Evolutionary conservation across 805 yeast species (phyloP).

Genomic region (Wickerhamiella australiensis): DNA sequence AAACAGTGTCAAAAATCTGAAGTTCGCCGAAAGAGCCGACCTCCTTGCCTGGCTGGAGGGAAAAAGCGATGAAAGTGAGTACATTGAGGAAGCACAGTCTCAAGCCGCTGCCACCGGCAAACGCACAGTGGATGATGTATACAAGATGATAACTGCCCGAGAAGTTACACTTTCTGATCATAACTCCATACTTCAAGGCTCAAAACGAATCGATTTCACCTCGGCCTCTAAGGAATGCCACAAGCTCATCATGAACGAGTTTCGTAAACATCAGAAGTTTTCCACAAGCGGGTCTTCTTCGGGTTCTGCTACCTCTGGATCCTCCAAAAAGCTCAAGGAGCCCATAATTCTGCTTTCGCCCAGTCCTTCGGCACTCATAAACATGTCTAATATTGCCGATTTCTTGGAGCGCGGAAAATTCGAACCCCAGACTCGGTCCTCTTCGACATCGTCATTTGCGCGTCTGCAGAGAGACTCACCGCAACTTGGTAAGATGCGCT

Average conservation of each 20-base stretch:
- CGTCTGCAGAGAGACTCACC: slow-evolving; percentile 46
- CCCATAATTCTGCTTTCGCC: slow-evolving; percentile 73
- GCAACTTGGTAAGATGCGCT: slow-evolving; percentile 46
- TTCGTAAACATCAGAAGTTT: slow-evolving; percentile 12
- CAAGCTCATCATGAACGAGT: slow-evolving; percentile 22
- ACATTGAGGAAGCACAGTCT: slow-evolving; percentile 27
- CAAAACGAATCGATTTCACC: slow-evolving; percentile 28
- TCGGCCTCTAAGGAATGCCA: slow-evolving; percentile 29
- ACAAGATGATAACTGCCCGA: slow-evolving; percentile 23
- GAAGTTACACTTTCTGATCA: slow-evolving; percentile 37
- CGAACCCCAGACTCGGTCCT: slow-evolving; percentile 37
- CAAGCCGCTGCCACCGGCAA: neutral
- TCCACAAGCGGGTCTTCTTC: slow-evolving; percentile 8
- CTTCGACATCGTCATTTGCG: slow-evolving; percentile 31
- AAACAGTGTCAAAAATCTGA: slow-evolving; percentile 52
- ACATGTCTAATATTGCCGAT: slow-evolving; percentile 51
- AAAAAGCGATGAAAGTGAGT: slow-evolving; percentile 45
- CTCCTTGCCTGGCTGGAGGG: slow-evolving; percentile 74
- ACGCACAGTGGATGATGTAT: neutral
- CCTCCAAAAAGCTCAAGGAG: slow-evolving; percentile 30
- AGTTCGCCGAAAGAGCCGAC: slow-evolving; percentile 77
- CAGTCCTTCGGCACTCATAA: slow-evolving; percentile 59
- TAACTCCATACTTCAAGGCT: slow-evolving; percentile 31
- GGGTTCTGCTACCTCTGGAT: slow-evolving; percentile 14
- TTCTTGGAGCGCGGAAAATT: slow-evolving; percentile 63